Base-by-base conservation (phyloP, 2,329 filamentous ascomycete genomes). In the Mycosphaerella sp. region DNA sequence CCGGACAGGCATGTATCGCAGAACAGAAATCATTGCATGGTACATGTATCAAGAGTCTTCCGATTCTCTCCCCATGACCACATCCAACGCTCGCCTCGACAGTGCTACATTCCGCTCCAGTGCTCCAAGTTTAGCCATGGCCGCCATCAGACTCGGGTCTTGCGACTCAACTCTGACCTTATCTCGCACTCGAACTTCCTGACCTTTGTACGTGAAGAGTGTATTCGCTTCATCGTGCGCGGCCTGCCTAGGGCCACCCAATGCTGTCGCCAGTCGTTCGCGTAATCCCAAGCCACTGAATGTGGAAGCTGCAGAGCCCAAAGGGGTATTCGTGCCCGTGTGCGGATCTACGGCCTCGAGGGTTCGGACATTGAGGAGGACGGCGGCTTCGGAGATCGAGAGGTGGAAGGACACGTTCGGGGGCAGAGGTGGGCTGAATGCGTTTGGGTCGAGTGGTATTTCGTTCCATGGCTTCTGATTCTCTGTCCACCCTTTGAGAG, bases 101-200 rank as follows among this genome's bases (percentile, higher is more conserved):
- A 87, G 74, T 51, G 77, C 75, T 16, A 95, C 76, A 55, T 84
- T 84, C 62, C 89, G 81, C 56, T 86, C 84, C 51, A 96, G 71
- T 4, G 87, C 89, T 27, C 79, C 81, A 59, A 96, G 73, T 71
- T 96, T 96, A 4, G 89, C 85, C 67, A 87, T 85, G 30, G 93
- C 76, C 32, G 87, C 85, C 67, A 96, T 83, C 58, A 96, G 67
- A 61, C 83, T 90, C 1, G 91, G 91, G 68, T 97, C 90, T 49
- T 89, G 87, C 62, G 82, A 91, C 69, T 95, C 90, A 1, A 96
- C 85, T 36, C 86, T 79, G 4, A 95, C 80, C 72, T 96, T 96
- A 68, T 96, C 91, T 59, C 85, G 82, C 41, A 97, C 91, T 57
- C 82, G 85, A 2, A 96, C 89, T 55, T 93, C 82, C 50, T 82